Evolutionary conservation across 345 rosid species (phyloP).

Genomic region (Laguncularia racemosa): DNA sequence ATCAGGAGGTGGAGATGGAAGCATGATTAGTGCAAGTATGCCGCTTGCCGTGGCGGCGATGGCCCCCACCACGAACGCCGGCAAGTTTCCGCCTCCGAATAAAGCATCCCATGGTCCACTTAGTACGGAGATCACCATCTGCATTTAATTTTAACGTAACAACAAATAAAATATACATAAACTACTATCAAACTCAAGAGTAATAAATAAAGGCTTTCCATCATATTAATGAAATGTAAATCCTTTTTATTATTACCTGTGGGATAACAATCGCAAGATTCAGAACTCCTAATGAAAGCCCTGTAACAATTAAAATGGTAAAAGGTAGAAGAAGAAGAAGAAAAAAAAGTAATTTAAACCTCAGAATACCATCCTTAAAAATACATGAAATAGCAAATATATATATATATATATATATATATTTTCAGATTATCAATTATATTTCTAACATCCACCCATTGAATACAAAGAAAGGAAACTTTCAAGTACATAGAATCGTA

Average conservation of each 20-base stretch:
- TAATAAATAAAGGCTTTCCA: too few species aligned
- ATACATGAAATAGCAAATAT: too few species aligned
- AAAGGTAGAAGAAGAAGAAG: neutral
- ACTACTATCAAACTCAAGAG: too few species aligned
- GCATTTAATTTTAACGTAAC: too few species aligned
- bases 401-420: too few species aligned
- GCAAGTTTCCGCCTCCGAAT: constrained; percentile 80
- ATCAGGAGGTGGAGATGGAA: constrained; percentile 74
- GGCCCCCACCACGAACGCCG: constrained; percentile 67
- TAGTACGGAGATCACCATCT: constrained; percentile 67
- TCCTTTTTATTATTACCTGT: constrained; percentile 33
- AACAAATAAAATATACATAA: too few species aligned
- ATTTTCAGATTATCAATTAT: too few species aligned
- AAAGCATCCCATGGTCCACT: constrained; percentile 68
- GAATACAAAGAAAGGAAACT: too few species aligned
- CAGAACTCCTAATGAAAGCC: constrained; percentile 78
- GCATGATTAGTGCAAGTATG: constrained; percentile 41
- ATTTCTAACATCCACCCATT: too few species aligned
- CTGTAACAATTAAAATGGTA: constrained; percentile 17
- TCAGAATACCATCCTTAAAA: neutral
- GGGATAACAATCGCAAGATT: constrained; percentile 78
- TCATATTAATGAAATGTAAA: too few species aligned
- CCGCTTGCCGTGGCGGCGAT: constrained; percentile 58
- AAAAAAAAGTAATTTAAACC: neutral
- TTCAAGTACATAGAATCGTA: too few species aligned